Base-by-base conservation (phyloP, 805 yeast species). In the Starmerella powellii region DNA sequence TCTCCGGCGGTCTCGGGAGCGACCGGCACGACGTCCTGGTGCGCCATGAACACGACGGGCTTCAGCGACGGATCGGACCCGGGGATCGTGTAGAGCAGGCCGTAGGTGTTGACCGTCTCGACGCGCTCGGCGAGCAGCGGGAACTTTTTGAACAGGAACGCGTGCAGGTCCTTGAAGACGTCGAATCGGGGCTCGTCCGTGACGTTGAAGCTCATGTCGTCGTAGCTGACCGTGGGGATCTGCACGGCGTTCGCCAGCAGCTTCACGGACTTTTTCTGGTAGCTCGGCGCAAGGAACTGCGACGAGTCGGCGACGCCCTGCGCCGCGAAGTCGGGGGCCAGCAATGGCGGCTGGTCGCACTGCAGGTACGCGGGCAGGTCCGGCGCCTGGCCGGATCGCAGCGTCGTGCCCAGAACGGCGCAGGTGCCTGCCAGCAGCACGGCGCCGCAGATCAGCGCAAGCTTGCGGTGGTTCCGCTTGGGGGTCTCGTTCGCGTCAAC, bases 11-110 rank as follows among this genome's bases (percentile, higher is more conserved):
- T 73, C 34, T 41, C 70, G 18, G 61, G 54, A 51, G 74, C 78
- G 8, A 78, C 77, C 1, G 91, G 88, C 28, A 81, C 91, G 8
- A 76, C 80, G 54, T 80, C 88, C 58, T 73, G 79, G 56, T 81
- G 91, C 2, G 86, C 85, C 49, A 78, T 71, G 37, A 80, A 63
- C 58, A 81, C 55, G 27, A 78, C 51, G n/a, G 88, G 88, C 55
- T 78, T 76, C 46, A 76, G 62, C 3, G 55, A 40, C 12, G 54
- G 31, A 42, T 71, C 56, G 3, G 72, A 57, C 17, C 87, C 87
- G 47, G 67, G 55, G 73, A 81, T 75, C 19, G 80, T 74, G 56
- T 64, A 68, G 4, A 80, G 66, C 41, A 80, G 60, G 4, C 79
- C 82, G 50, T 72, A 72, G 13, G 71, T 64, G 58, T 78, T 78